Conservation (phyloP, 805 yeast genomes). For the Metschnikowia anglica region DNA sequence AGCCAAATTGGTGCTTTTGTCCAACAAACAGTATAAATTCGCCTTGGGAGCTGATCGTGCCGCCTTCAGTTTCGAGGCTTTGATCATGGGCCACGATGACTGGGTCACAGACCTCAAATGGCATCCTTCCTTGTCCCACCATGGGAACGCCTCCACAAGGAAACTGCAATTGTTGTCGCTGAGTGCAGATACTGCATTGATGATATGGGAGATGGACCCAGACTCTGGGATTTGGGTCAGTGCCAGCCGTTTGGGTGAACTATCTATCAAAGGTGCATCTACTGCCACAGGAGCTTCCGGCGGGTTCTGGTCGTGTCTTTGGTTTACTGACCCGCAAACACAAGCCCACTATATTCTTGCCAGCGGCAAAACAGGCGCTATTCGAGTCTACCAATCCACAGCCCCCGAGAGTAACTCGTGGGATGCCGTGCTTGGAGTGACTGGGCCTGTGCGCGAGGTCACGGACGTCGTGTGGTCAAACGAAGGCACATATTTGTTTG, state of each 20-base stretch:
- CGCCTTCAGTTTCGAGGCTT: constrained; percentile 81
- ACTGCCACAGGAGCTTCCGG: constrained; percentile 95
- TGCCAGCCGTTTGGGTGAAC: constrained; percentile 78
- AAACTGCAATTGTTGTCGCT: constrained; percentile 69
- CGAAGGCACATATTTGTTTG: constrained; percentile 62
- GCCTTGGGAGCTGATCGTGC: constrained; percentile 35
- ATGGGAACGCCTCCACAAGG: constrained; percentile 19
- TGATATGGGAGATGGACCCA: constrained; percentile 90
- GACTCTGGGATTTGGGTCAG: constrained; percentile 90
- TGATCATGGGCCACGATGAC: constrained; percentile 97
- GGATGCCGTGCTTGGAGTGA: constrained; percentile 54
- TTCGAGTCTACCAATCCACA: constrained; percentile 67
- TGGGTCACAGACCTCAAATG: constrained; percentile 88
- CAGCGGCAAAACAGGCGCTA: constrained; percentile 89
- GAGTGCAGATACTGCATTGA: constrained; percentile 89
- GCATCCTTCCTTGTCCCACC: constrained; percentile 50
- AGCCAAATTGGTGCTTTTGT: constrained; percentile 51
- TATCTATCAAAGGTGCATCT: constrained; percentile 93
- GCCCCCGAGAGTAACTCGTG: constrained; percentile 25
- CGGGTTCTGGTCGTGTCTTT: constrained; percentile 61
- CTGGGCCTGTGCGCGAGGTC: constrained; percentile 74
- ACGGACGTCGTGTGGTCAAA: constrained; percentile 80
- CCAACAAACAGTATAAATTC: constrained; percentile 73
- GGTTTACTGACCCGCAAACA: constrained; percentile 52
- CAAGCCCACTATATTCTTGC: constrained; percentile 56